phyloP scores from a whole-genome alignment of 2,329 filamentous ascomycete genomes.

The Cadophora malorum region DNA sequence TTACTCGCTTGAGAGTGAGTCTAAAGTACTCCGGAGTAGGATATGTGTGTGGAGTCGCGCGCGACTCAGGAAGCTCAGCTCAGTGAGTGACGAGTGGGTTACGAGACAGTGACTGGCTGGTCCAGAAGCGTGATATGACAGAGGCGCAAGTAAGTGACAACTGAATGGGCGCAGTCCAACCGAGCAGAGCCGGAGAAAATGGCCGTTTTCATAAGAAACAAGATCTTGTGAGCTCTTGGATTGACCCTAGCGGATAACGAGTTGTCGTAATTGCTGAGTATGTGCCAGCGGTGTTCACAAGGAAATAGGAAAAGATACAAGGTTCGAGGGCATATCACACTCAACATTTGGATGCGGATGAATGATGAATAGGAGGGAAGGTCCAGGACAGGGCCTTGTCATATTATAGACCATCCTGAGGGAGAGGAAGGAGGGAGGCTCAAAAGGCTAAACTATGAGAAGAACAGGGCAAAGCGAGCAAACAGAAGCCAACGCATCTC shows the following conservation, averaged over 20 bases:
- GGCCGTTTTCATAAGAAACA: background rate
- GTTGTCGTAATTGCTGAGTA: background rate
- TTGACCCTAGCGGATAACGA: background rate
- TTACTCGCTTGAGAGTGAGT: too few species aligned
- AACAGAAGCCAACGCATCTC: constrained; percentile 9
- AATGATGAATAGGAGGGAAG: background rate
- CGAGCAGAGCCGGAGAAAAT: background rate
- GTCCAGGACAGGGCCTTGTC: background rate
- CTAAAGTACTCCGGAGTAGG: background rate
- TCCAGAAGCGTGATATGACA: background rate
- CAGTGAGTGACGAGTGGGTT: background rate
- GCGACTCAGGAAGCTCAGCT: background rate
- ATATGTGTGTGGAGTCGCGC: background rate
- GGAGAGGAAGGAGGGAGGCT: background rate
- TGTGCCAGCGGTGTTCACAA: background rate
- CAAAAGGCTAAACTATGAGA: background rate
- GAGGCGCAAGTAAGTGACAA: background rate
- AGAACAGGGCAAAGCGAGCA: background rate
- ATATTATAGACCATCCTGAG: background rate
- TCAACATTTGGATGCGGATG: background rate
- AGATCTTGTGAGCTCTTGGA: background rate
- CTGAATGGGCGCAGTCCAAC: background rate
- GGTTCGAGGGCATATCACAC: background rate
- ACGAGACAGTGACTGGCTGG: constrained; percentile 1
- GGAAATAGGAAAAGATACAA: background rate